These are phyloP conservation scores for Globisporangium recalcitrans DNA, from an alignment of 352 stramenopile genomes.

Conservation along the genomic window DNA sequence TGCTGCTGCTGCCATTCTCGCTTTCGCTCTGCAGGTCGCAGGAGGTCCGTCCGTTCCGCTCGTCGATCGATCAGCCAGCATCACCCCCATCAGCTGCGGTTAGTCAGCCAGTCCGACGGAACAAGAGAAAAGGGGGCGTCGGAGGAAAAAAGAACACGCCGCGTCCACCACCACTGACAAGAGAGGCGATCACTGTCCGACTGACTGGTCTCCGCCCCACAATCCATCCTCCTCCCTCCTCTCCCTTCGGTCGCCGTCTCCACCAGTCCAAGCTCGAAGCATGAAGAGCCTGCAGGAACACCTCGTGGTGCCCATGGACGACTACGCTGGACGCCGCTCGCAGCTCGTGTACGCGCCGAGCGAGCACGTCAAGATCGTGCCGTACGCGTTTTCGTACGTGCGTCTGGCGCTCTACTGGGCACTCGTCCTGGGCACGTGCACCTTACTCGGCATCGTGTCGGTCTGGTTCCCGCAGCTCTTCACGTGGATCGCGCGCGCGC, in stretches of 20 bases:
- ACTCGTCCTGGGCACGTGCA: conserved; percentile 24
- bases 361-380: conserved; percentile 33
- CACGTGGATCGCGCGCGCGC: conserved; percentile 36
- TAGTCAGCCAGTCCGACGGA: not conserved
- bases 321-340: conserved; percentile 24
- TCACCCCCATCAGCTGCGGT: too few species aligned
- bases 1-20: not conserved
- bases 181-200: not conserved
- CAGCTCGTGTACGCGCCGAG: conserved; percentile 40
- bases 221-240: not conserved
- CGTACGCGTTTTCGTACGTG: conserved; percentile 31
- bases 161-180: not conserved
- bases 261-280: not conserved
- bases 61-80: too few species aligned
- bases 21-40: not conserved
- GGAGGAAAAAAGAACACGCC: not conserved
- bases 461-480: conserved; percentile 69
- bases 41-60: not conserved
- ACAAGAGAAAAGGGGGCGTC: not conserved
- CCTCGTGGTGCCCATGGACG: conserved; percentile 40
- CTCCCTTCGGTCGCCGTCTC: not conserved
- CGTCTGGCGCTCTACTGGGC: conserved; percentile 32
- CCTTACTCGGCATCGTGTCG: conserved; percentile 28
- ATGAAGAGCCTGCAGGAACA: conserved; percentile 46
- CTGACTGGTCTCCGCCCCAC: not conserved